These are phyloP conservation scores for Talaromyces sp. DNA, from an alignment of 2,329 filamentous ascomycete genomes.

Conservation along the genomic window DNA sequence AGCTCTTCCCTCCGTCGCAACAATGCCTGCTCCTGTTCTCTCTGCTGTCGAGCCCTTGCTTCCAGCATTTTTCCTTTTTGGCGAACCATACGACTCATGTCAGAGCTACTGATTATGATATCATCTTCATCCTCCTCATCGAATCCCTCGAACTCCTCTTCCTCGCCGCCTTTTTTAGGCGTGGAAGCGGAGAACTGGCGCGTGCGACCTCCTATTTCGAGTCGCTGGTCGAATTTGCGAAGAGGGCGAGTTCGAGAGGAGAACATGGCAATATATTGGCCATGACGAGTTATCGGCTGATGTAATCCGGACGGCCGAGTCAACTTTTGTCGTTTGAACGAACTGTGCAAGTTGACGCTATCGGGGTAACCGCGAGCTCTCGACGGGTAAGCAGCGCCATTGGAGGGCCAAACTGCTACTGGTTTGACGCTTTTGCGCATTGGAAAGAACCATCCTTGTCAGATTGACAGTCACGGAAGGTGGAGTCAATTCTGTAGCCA, in stretches of 20 bases:
- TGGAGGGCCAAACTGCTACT: constrained; percentile 16
- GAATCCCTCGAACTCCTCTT: constrained; percentile 8
- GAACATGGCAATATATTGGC: neutral
- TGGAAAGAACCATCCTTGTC: constrained; percentile 18
- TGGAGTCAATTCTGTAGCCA: neutral
- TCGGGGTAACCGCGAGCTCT: constrained; percentile 9
- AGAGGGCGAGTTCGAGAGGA: constrained; percentile 1
- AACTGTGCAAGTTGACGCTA: constrained; percentile 1
- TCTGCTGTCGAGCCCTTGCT: constrained; percentile 6
- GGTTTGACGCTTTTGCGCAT: constrained; percentile 15
- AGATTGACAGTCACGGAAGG: neutral
- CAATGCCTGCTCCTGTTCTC: constrained; percentile 9
- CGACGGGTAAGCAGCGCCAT: constrained; percentile 10
- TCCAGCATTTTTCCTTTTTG: neutral
- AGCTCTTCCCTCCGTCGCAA: constrained; percentile 4
- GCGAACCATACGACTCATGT: constrained; percentile 18
- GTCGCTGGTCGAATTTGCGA: neutral
- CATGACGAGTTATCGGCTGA: neutral
- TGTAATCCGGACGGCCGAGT: neutral
- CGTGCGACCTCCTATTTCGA: neutral
- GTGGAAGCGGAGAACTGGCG: constrained; percentile 12
- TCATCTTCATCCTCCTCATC: constrained; percentile 13
- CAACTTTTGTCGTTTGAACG: neutral
- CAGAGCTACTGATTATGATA: neutral
- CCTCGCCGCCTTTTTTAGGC: neutral